Conservation (phyloP, 352 stramenopile species). For the Globisporangium paddicum region DNA sequence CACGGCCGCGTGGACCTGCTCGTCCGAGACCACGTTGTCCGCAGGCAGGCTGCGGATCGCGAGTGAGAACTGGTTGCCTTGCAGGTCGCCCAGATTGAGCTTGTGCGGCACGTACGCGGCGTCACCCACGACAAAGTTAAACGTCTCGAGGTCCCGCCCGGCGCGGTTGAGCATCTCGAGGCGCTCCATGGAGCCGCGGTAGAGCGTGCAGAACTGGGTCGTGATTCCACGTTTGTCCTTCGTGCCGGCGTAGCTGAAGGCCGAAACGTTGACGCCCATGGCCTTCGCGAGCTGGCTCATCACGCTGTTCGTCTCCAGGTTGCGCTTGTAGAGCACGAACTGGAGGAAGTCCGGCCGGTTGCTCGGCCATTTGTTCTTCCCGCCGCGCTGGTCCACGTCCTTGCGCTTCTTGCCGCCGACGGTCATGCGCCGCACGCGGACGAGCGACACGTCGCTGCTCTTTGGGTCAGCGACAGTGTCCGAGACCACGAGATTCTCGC, state of each 20-base stretch:
- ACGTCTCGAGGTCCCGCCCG: conserved; percentile 57
- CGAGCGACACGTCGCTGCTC: conserved; percentile 26
- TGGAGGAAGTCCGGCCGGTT: conserved; percentile 87
- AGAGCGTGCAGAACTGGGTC: conserved; percentile 93
- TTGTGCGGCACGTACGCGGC: conserved; percentile 87
- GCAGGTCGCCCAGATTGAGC: conserved; percentile 90
- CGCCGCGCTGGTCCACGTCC: conserved; percentile 60
- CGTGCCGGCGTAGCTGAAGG: conserved; percentile 92
- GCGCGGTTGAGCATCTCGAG: conserved; percentile 76
- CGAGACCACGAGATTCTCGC: conserved; percentile 65
- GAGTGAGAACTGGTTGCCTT: conserved; percentile 95
- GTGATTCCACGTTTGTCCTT: conserved; percentile 97
- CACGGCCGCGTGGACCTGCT: conserved; percentile 59
- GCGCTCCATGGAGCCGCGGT: conserved; percentile 68
- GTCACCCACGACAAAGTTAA: conserved; percentile 92
- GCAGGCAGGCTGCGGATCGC: conserved; percentile 89
- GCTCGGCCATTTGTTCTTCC: conserved; percentile 46
- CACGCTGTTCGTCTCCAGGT: conserved; percentile 90
- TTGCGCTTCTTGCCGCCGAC: conserved; percentile 84
- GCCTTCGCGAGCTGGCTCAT: conserved; percentile 73
- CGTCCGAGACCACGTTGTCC: conserved; percentile 47
- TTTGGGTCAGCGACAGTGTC: conserved; percentile 83
- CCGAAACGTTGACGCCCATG: conserved; percentile 54
- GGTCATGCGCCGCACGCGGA: conserved; percentile 80
- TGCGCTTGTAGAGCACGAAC: conserved; percentile 97